Base-by-base conservation (phyloP, 2,329 filamentous ascomycete species). In the Diaporthe nobilis region DNA sequence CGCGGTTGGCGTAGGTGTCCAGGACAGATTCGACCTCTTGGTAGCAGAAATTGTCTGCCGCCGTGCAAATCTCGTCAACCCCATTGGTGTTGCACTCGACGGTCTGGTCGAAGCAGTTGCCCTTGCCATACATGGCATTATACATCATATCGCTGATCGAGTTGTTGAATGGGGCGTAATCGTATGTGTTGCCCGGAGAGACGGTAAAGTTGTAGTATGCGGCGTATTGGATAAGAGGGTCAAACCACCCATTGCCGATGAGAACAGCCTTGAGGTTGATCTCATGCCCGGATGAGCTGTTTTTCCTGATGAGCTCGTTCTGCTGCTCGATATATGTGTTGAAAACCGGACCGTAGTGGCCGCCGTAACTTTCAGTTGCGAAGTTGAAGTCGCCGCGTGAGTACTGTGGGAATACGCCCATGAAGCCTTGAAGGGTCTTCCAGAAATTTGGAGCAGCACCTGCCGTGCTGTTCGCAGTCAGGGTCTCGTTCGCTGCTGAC, bases 341-440 rank as follows among this genome's bases (percentile, higher is more conserved):
- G 80, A 90, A 91, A 1, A 90, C 83, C 0, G 90, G 90, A 0
- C 85, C 89, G 78, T 90, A 91, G 77, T 91, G 90, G 0, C 90
- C 90, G 2, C 90, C 90, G 75, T 90, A 91, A 53, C 85, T 88
- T 80, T 91, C 90, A 0, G 88, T 90, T 0, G 89, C 84, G 78
- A 91, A 90, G 79, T 88, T 87, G 79, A 91, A 88, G 0, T 86
- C 87, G 58, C 87, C 83, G 28, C 87, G 82, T 0, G 86, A 83
- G 78, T 88, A 88, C 75, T 87, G 80, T 1, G 86, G 90, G 80
- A 92, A 92, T 0, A 87, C 90, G 3, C 90, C 90, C 87, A 91
- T 90, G 81, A 92, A 92, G 1, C 90, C 90, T 79, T 92, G 90
- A 37, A 92, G 80, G 0, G 89, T 90, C 81, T 88, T 90, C 88